phyloP scores from a whole-genome alignment of 1,284 basidiomycete genomes.

The Ustilago esculenta region DNA sequence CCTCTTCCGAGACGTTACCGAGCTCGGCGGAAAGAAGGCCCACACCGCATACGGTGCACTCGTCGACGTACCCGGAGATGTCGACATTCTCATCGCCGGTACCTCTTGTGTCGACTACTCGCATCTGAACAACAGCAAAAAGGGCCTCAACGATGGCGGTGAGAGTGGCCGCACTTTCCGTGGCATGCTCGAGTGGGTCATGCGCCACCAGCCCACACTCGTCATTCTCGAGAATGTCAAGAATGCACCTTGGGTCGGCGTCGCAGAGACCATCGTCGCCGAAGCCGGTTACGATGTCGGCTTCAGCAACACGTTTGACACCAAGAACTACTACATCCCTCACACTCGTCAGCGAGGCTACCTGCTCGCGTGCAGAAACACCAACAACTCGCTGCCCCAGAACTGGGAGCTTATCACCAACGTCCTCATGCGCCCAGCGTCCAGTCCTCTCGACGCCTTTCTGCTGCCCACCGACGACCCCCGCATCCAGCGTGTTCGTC shows the following conservation, averaged over 20 bases:
- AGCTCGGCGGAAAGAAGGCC: conserved; percentile 72
- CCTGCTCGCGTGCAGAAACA: conserved; percentile 52
- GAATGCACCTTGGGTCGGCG: conserved; percentile 84
- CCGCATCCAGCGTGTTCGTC: conserved; percentile 84
- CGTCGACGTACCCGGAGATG: conserved; percentile 85
- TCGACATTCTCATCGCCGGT: conserved; percentile 85
- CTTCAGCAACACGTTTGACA: conserved; percentile 76
- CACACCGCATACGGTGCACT: conserved; percentile 90
- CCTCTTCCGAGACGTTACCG: conserved; percentile 92
- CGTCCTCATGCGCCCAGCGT: conserved; percentile 81
- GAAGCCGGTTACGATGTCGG: conserved; percentile 81
- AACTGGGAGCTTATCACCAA: conserved; percentile 78
- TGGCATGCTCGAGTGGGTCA: conserved; percentile 90
- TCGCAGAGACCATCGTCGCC: conserved; percentile 78
- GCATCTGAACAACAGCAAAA: conserved; percentile 90
- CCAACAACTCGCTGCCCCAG: conserved; percentile 61
- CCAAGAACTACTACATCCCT: conserved; percentile 92
- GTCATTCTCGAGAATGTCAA: conserved; percentile 96
- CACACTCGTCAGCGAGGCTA: conserved; percentile 73
- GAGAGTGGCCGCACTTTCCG: conserved; percentile 64
- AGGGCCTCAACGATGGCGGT: conserved; percentile 70
- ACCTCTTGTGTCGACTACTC: conserved; percentile 98
- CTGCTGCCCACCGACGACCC: conserved; percentile 89
- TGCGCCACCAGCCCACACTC: conserved; percentile 83
- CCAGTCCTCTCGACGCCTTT: conserved; percentile 88